phyloP scores from a whole-genome alignment of 176 grass and related monocot species.

The Tillandsia fasciculata region DNA sequence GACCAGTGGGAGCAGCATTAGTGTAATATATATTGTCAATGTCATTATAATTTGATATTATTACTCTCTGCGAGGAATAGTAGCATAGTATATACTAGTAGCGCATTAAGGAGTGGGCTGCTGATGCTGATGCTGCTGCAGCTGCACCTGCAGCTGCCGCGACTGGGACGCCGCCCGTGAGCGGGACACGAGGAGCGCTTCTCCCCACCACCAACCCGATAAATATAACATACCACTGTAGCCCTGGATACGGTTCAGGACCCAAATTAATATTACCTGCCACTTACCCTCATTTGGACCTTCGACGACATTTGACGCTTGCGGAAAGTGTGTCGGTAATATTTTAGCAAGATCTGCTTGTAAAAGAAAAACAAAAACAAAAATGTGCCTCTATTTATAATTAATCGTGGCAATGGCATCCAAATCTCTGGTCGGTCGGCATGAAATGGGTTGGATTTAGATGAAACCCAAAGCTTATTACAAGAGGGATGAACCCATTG shows the following conservation, averaged over 20 bases:
- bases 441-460: no score
- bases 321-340: not conserved
- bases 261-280: not conserved
- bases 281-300: not conserved
- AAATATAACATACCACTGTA: not conserved
- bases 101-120: not conserved
- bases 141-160: constrained; percentile 2
- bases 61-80: not conserved
- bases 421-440: no score
- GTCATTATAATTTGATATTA: not conserved
- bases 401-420: no score
- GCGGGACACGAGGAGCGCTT: constrained; percentile 22
- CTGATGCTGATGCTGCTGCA: not conserved
- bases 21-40: constrained; percentile 16
- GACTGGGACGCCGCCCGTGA: constrained; percentile 30
- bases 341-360: no score
- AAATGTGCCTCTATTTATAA: no score
- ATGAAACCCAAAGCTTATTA: no score
- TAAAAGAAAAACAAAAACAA: no score
- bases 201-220: not conserved
- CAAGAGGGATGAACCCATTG: no score
- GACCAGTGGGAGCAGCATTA: not conserved
- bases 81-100: not conserved
- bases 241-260: not conserved
- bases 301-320: not conserved